Base-by-base conservation (phyloP, 257 asterid genomes). In the Solanum chiquidenum region DNA sequence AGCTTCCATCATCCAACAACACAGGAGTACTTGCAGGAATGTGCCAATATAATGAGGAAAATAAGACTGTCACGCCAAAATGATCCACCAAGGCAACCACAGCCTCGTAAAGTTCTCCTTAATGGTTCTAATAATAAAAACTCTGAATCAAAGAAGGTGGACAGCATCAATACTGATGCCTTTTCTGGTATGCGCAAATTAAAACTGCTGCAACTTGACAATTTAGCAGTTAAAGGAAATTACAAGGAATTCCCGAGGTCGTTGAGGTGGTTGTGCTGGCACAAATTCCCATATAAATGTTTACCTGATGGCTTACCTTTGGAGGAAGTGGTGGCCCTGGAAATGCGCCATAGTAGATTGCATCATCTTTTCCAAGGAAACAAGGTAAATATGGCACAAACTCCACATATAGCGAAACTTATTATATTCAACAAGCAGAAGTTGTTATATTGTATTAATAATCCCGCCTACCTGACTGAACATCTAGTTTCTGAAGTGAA, bases 251-350 rank as follows among this genome's bases (percentile, higher is more conserved):
- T 86, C 16, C 74, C 88, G 5, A 86, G 77, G 38, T 35, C 29
- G 37, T 38, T 87, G 25, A 87, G 72, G 72, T 87, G 88, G 88
- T 40, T 87, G 46, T 60, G 88, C 31, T 87, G 86, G 86, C 49
- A 40, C 40, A 35, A 66, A 52, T 87, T 87, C 44, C 77, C 21
- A 27, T 37, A 52, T 42, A 27, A 62, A n/a, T 58, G 55, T 31
- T 34, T 86, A 75, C 88, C 79, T 37, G 49, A 35, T 13, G 64
- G 33, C 27, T 75, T 86, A 74, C 84, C 75, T 75, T 44, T 75
- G 8, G 86, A 86, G 71, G n/a, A 38, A 18, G n/a, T 86, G 60
- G 86, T 62, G n/a, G 77, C 35, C 37, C 40, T 75, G 9, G 86
- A 86, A 76, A 75, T 86, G 88, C 46, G 64, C n/a, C 11, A 75